Base-by-base conservation (phyloP, 1,284 basidiomycete genomes). In the Boletus calvinii region DNA sequence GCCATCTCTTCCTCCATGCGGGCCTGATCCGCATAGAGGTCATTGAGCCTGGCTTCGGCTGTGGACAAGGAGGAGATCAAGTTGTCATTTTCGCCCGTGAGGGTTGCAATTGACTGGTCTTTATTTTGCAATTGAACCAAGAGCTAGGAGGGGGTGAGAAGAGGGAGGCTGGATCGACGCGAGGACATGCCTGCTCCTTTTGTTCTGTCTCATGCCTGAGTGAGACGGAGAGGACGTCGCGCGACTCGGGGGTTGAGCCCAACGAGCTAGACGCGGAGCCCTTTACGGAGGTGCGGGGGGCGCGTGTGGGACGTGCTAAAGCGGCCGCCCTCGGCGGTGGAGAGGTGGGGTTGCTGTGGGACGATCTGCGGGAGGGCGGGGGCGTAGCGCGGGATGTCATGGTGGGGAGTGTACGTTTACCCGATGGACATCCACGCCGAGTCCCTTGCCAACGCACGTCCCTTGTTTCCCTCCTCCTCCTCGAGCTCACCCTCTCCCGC, bases 1-100 rank as follows among this genome's bases (percentile, higher is more conserved):
- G 82, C 81, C 67, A 90, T 74, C 59, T 92, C 89, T 56, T 83
- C 77, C 67, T 92, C 89, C 70, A 82, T 83, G 55, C 89, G 81
- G 54, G 77, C 76, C 67, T 92, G 90, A 60, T 92, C 90, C 13
- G 84, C 74, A 64, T 90, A 91, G 44, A 91, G 75, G 62, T 92
- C 89, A 56, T 81, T 77, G 47, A 92, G 73, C 15, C 86, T 79
- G 20, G 77, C 72, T 64, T 92, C 89, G 22, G 87, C 84, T 26
- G 77, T 68, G 63, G 81, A 77, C 29, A 92, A 73, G 20, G 85
- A 74, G 18, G 84, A 83, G 20, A 76, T 73, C 41, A 91, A 71
- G 57, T 73, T 79, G 60, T 74, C 74, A 70, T 87, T 89, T 62
- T 90, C 87, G 43, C 73, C 65, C 13, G 79, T 75, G 48, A 91